Percentiles rank a stretch among this genome's conserved stretches.
phyloP scores from a whole-genome alignment of 768 basidiomycete species.

The Mycena maculata region DNA sequence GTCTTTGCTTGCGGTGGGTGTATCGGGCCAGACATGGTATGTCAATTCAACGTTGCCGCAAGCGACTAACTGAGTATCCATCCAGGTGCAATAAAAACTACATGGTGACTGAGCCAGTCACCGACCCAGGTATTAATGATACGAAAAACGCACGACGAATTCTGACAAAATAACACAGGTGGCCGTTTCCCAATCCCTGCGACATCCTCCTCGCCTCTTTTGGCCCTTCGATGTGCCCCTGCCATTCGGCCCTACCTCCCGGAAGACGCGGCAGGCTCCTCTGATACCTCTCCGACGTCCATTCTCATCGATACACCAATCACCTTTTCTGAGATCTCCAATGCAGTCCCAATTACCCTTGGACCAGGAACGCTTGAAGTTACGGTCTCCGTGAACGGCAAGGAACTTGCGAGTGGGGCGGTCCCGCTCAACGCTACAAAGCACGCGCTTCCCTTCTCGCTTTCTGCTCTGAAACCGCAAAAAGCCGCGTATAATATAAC shows the following conservation, averaged over 20 bases:
- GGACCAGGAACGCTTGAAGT: slow-evolving; percentile 50
- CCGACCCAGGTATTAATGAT: slow-evolving; percentile 54
- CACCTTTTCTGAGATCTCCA: slow-evolving; percentile 58
- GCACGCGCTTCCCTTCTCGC: slow-evolving; percentile 60
- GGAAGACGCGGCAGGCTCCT: slow-evolving; percentile 54
- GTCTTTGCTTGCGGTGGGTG: slow-evolving; percentile 1
- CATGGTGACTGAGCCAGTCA: slow-evolving; percentile 53
- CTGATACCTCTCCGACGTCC: slow-evolving; percentile 49
- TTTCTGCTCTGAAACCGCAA: slow-evolving; percentile 58
- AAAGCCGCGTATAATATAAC: slow-evolving; percentile 50
- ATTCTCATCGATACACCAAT: slow-evolving; percentile 67
- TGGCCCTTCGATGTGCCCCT: slow-evolving; percentile 69
- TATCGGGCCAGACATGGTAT: slow-evolving; percentile 34
- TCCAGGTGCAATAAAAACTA: slow-evolving; percentile 70
- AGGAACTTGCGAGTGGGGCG: slow-evolving; percentile 51
- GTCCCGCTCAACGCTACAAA: slow-evolving; percentile 66
- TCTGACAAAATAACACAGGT: slow-evolving; percentile 35
- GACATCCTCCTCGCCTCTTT: slow-evolving; percentile 53
- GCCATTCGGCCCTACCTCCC: slow-evolving; percentile 70
- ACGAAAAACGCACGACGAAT: slow-evolving; percentile 4
- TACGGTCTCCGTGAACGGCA: slow-evolving; percentile 60
- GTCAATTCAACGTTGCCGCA: neutral
- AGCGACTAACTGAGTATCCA: neutral
- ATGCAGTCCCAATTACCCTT: slow-evolving; percentile 56
- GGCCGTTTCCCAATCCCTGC: slow-evolving; percentile 59